Percentiles rank a stretch among this genome's conserved stretches.
Evolutionary conservation across 495 filamentous ascomycete species (phyloP).

Genomic region (Neurospora cerealis): DNA sequence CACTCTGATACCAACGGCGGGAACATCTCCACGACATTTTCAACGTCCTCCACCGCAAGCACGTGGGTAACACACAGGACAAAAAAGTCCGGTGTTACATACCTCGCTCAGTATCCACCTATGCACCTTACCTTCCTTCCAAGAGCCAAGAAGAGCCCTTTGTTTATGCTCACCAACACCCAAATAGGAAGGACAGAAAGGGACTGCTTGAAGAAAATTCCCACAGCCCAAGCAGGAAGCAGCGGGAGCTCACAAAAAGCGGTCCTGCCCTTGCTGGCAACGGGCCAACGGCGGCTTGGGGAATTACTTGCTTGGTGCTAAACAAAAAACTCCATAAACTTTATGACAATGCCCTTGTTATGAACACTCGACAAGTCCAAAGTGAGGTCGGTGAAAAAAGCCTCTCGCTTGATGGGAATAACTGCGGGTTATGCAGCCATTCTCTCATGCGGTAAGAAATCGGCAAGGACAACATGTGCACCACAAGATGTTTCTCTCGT

Average conservation of each 20-base stretch:
- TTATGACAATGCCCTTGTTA: not conserved
- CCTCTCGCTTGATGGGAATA: not conserved
- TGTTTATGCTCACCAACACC: not conserved
- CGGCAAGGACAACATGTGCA: not conserved
- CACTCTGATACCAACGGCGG: not conserved
- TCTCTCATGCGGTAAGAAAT: not conserved
- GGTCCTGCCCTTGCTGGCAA: not conserved
- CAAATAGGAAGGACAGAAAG: not conserved
- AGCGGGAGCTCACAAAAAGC: not conserved
- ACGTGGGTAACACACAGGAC: not conserved
- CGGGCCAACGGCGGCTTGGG: not conserved
- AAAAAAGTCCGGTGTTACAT: not conserved
- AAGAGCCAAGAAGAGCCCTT: not conserved
- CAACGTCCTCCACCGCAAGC: not conserved
- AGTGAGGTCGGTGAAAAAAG: not conserved
- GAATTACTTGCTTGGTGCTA: not conserved
- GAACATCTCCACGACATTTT: not conserved
- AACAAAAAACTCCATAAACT: not conserved
- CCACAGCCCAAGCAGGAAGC: not conserved
- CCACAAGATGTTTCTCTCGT: not conserved
- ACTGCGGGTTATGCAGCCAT: no score
- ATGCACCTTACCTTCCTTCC: not conserved
- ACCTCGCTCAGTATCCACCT: not conserved
- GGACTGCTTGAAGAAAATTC: not conserved
- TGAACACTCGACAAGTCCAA: no score